Evolutionary conservation across 768 basidiomycete species (phyloP), one percentile per base, ranked within the genome.

Genomic region (Mycena latifolia): DNA sequence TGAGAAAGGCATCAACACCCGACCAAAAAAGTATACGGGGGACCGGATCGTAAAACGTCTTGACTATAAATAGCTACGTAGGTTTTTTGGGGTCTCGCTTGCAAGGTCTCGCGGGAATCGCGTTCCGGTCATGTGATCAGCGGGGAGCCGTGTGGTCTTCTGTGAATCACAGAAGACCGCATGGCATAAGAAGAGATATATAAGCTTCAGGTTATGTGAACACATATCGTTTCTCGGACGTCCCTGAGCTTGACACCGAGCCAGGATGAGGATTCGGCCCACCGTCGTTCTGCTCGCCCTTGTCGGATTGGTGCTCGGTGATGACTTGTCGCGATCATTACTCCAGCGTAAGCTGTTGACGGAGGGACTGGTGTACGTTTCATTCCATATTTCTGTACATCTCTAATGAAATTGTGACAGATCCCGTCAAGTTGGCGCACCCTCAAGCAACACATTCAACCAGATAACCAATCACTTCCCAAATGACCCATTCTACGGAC

Each of bases 391-490:
- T 28, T 20, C 63, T 64, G 28, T 51, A 43, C 47, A 57, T 52
- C 46, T 56, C 55, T n/a, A n/a, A n/a, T n/a, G 29, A 24, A 11
- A 51, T 43, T 51, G 24, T 47, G n/a, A 31, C 29, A 63, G 61
- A 48, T 48, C 45, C 4, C 63, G 55, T 35, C 63, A 64, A 64
- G 47, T 37, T 24, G 18, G 10, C 27, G 55, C 55, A 24, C 50
- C 55, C 22, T 6, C 55, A 50, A 56, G 46, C 47, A 55, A 63
- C 15, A 41, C 35, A 55, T 64, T 64, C 39, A 56, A 56, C 63
- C 63, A 64, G 55, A 57, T 64, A 48, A 64, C 63, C 35, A 64
- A 65, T 47, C 55, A 65, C 63, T 65, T 65, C 63, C 63, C 63
- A 27, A 65, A 65, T 35, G 63, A 65, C 55, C 24, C 39, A 53